These are phyloP conservation scores for Arthrobotrys iridis DNA, from an alignment of 2,329 filamentous ascomycete genomes.

Conservation along the genomic window DNA sequence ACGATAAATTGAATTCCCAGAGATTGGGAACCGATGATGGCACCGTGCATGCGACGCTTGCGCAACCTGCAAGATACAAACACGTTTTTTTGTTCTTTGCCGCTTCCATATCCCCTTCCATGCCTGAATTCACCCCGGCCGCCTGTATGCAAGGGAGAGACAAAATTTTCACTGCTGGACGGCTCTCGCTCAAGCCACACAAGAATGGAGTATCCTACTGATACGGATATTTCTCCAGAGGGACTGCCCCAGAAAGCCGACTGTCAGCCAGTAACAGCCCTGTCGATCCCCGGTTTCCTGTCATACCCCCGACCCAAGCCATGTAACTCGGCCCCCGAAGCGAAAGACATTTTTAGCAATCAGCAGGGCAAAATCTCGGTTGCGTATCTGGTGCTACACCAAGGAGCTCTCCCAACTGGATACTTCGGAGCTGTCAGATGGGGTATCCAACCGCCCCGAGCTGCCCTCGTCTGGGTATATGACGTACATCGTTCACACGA, in stretches of 20 bases:
- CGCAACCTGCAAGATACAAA: slow-evolving; percentile 50
- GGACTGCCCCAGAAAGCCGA: neutral
- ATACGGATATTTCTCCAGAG: slow-evolving; percentile 8
- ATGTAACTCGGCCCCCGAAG: slow-evolving; percentile 29
- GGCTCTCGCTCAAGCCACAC: slow-evolving; percentile 36
- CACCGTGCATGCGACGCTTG: slow-evolving; percentile 51
- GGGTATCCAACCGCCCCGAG: slow-evolving; percentile 23
- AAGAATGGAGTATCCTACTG: slow-evolving; percentile 10
- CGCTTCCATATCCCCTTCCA: slow-evolving; percentile 35
- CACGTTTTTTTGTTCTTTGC: slow-evolving; percentile 48
- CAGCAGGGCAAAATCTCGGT: slow-evolving; percentile 18
- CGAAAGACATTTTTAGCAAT: slow-evolving; percentile 46
- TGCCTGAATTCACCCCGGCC: slow-evolving; percentile 21
- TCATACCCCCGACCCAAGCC: slow-evolving; percentile 33
- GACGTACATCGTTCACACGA: slow-evolving; percentile 51
- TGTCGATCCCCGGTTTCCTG: slow-evolving; percentile 49
- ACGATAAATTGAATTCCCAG: slow-evolving; percentile 34
- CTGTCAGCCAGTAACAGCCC: slow-evolving; percentile 19
- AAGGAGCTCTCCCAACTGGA: slow-evolving; percentile 35
- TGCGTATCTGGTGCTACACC: slow-evolving; percentile 30
- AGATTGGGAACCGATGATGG: slow-evolving; percentile 51
- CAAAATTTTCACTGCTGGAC: slow-evolving; percentile 35
- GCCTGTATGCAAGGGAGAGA: slow-evolving; percentile 45
- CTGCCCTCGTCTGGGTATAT: slow-evolving; percentile 6
- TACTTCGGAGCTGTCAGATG: slow-evolving; percentile 51